Percentiles rank a stretch among this genome's conserved stretches.
Evolutionary conservation across 2,329 filamentous ascomycete species (phyloP).

Genomic region (Xylariaceae sp.): DNA sequence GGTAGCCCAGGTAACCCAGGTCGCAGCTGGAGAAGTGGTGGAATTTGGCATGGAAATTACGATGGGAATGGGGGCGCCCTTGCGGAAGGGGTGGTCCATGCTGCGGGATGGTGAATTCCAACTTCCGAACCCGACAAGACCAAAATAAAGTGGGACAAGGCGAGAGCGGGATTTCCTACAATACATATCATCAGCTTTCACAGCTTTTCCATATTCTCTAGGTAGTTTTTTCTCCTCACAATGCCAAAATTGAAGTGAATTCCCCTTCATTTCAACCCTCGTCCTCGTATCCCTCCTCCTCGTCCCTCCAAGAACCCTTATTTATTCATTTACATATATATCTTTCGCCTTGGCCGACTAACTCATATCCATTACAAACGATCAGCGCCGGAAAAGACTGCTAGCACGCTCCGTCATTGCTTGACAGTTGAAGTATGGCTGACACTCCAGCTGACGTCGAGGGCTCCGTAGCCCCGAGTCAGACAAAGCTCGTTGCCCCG

Average conservation of each 20-base stretch:
- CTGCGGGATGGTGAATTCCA: too few species aligned
- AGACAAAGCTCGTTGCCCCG: slow-evolving; percentile 6
- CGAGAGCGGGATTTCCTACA: too few species aligned
- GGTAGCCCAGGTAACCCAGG: too few species aligned
- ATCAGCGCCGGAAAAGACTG: slow-evolving; percentile 37
- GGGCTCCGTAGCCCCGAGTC: slow-evolving; percentile 25
- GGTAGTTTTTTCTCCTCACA: background rate
- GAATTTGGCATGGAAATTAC: too few species aligned
- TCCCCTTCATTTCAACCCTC: background rate
- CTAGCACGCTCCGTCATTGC: slow-evolving; percentile 50
- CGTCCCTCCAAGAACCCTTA: background rate
- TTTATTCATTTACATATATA: background rate
- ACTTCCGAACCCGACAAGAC: too few species aligned
- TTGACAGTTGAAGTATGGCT: slow-evolving; percentile 45
- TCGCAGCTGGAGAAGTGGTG: too few species aligned
- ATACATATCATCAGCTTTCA: too few species aligned
- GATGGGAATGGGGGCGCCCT: too few species aligned
- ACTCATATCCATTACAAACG: background rate
- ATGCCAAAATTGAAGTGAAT: background rate
- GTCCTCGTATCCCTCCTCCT: background rate
- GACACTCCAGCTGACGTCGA: slow-evolving; percentile 32
- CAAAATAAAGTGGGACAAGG: too few species aligned
- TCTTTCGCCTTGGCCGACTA: background rate
- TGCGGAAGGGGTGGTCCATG: too few species aligned
- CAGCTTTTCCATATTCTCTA: too few species aligned